These are phyloP conservation scores for Tolypocladium sp. DNA, from an alignment of 2,329 filamentous ascomycete genomes.

Conservation along the genomic window DNA sequence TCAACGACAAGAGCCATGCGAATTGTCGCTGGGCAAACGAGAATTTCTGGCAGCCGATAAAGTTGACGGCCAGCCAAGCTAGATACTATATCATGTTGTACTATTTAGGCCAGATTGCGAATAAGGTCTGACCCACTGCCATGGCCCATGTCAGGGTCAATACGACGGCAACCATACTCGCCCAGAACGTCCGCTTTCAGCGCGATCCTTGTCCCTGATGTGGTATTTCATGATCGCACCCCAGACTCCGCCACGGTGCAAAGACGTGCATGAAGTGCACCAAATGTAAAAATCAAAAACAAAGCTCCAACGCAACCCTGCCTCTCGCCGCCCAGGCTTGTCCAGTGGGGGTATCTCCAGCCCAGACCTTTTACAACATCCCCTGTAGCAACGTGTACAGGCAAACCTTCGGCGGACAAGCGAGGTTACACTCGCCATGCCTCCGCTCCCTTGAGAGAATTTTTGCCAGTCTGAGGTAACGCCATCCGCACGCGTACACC, in stretches of 20 bases:
- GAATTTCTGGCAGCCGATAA: background rate
- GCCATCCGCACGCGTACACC: background rate
- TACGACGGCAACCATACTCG: background rate
- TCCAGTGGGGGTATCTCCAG: background rate
- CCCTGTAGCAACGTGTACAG: background rate
- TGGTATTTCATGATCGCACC: background rate
- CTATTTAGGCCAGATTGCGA: background rate
- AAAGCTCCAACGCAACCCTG: background rate
- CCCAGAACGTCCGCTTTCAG: background rate
- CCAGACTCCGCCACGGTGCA: background rate
- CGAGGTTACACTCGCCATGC: background rate
- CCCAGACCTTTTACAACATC: background rate
- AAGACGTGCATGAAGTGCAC: background rate
- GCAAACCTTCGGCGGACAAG: background rate
- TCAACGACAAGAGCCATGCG: background rate
- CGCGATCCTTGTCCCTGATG: background rate
- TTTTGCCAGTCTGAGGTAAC: background rate
- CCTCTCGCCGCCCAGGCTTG: background rate
- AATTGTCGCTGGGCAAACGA: background rate
- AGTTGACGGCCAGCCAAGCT: background rate
- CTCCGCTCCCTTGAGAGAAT: background rate
- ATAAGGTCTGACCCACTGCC: background rate
- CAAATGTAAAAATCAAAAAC: background rate
- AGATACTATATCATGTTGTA: background rate
- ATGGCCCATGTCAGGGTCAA: background rate